Base-by-base conservation (phyloP, 768 basidiomycete species). In the Clitopilus hobsonii region DNA sequence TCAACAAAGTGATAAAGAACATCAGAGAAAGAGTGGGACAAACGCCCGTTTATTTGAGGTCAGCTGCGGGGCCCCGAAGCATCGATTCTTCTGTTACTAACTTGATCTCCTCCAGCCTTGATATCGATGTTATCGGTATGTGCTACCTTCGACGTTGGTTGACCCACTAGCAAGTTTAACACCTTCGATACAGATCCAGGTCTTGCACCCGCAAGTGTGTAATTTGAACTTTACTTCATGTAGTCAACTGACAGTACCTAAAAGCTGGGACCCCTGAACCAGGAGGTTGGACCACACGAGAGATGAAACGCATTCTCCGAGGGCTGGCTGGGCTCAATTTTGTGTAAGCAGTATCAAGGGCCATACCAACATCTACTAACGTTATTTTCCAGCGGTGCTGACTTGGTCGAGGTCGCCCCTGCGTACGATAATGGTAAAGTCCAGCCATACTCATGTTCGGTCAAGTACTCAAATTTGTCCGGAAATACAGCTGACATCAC, bases 231-330 rank as follows among this genome's bases (percentile, higher is more conserved):
- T 11, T 24, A 26, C 23, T 28, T 51, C 11, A 16, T 32, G 18
- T 16, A 54, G 22, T 57, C 8, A 53, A 24, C 38, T 49, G 14
- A 51, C 16, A 49, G 47, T 36, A 30, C 29, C 52, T 41, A 54
- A 3, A 63, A 90, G 87, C 91, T 54, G 89, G 91, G 13, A 92
- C 91, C 1, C 91, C 91, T 13, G 91, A 93, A 67, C 77, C 86
- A 1, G 91, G 91, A 27, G 91, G 91, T 11, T 91, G 88, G 89
- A 90, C 91, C 2, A 85, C 82, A 18, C 82, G 90, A 49, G 91
- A 92, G 69, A 75, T 90, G 38, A 91, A 91, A 62, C 80, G 88
- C 29, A 88, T 91, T 61, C 75, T 92, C 51, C 82, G 91, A 56
- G 91, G 91, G 13, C 75, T 93, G 11, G 81, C 81, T 1, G 89